Percentiles rank a stretch among this genome's conserved stretches.
phyloP scores from a whole-genome alignment of 768 basidiomycete genomes.

The Lyophyllum shimeji region DNA sequence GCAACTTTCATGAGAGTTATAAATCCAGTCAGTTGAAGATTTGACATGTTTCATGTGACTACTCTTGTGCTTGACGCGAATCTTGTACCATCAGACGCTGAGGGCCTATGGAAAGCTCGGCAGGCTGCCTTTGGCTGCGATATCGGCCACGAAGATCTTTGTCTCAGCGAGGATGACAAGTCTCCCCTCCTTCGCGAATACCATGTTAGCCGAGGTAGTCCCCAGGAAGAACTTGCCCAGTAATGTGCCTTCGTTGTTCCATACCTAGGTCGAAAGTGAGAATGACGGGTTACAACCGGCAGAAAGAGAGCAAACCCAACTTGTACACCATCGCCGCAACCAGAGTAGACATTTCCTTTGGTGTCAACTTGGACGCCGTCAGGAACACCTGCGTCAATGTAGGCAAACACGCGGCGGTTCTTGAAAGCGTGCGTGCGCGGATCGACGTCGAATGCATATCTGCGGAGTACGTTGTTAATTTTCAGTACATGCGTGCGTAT shows the following conservation, averaged over 20 bases:
- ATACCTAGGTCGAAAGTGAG: slow-evolving; percentile 36
- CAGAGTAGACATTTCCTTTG: slow-evolving; percentile 64
- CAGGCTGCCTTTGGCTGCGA: slow-evolving; percentile 34
- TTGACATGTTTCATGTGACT: not conserved
- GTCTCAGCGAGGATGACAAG: slow-evolving; percentile 49
- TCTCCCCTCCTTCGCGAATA: slow-evolving; percentile 41
- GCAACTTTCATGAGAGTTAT: no score
- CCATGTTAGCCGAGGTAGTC: slow-evolving; percentile 42
- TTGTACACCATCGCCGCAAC: slow-evolving; percentile 69
- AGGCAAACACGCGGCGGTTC: slow-evolving; percentile 69
- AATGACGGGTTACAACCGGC: not conserved
- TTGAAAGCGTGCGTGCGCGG: slow-evolving; percentile 47
- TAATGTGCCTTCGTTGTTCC: slow-evolving; percentile 52
- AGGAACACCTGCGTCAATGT: slow-evolving; percentile 60
- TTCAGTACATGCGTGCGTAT: not conserved
- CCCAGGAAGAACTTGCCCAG: slow-evolving; percentile 66
- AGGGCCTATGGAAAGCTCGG: slow-evolving; percentile 8
- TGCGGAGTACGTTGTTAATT: slow-evolving; percentile 22
- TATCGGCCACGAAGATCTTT: slow-evolving; percentile 45
- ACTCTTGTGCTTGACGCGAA: not conserved
- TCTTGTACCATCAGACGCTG: not conserved
- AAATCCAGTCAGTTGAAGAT: no score
- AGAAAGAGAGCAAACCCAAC: slow-evolving; percentile 28
- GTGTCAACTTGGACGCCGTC: slow-evolving; percentile 69
- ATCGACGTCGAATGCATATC: slow-evolving; percentile 72